Base-by-base conservation (phyloP, 2,329 filamentous ascomycete genomes). In the Curvularia spicifera region DNA sequence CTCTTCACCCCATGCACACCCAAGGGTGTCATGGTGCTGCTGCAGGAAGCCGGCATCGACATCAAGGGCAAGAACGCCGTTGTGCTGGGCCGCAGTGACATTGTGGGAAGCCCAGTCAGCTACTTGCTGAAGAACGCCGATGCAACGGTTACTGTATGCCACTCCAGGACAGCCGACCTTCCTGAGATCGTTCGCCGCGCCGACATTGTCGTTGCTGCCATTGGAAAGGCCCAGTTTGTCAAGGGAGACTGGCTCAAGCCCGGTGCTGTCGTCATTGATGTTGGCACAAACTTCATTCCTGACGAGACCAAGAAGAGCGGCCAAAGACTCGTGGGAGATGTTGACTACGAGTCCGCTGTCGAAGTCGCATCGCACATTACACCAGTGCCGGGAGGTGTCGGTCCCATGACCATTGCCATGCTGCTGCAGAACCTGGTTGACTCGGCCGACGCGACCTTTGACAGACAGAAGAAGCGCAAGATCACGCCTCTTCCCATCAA, bases 341-440 rank as follows among this genome's bases (percentile, higher is more conserved):
- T 99, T 42, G 93, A 99, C 71, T 98, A 88, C 70, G 92, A 93
- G 51, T 87, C 90, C 43, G 94, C 94, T 15, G 85, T 84, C 15
- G 84, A 96, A 74, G 90, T 97, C 42, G 95, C 93, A 20, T 97
- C 93, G 2, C 86, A 91, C 71, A 97, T 99, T 72, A 99, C 95
- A 2, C 95, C 95, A 1, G 95, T 99, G 2, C 95, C 95, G 1
- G 95, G 95, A 56, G 95, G 95, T 77, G 95, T 99, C 58, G 95
- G 95, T 0, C 95, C 95, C 50, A 99, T 99, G 95, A 99, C 95
- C 3, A 93, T 99, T 63, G 95, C 95, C 59, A 99, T 99, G 95
- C 84, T 99, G 47, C 82, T 99, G 70, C 91, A 96, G 78, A 99
- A 99, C 73, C 93, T 98, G 8, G 90, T 98, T 54, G 90, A 94